Evolutionary conservation across 2,329 filamentous ascomycete genomes (phyloP).

Genomic region (Pleurostoma richardsiae): DNA sequence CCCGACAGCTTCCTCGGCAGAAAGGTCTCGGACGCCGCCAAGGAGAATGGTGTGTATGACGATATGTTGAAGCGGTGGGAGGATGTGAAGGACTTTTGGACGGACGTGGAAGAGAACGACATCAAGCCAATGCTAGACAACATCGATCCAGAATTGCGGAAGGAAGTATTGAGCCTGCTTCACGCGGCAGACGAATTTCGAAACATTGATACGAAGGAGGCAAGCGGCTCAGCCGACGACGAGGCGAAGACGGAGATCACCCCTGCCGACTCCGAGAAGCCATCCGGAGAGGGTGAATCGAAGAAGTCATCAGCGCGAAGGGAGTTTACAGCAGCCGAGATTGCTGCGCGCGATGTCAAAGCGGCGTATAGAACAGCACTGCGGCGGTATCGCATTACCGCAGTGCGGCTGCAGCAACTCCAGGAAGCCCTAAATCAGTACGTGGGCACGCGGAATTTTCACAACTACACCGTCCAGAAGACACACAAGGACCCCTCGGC

Average conservation of each 20-base stretch:
- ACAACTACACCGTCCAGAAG: conserved; percentile 98
- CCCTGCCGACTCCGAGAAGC: neutral
- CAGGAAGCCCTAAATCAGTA: conserved; percentile 72
- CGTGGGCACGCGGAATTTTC: conserved; percentile 82
- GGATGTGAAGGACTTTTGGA: conserved; percentile 80
- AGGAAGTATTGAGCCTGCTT: conserved; percentile 58
- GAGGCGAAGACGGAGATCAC: neutral
- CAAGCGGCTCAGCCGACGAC: conserved; percentile 9
- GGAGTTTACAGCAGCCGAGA: conserved; percentile 46
- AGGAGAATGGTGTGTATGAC: conserved; percentile 67
- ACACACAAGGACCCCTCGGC: conserved; percentile 73
- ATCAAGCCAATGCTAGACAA: conserved; percentile 65
- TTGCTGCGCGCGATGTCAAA: conserved; percentile 70
- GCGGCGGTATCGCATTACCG: conserved; percentile 75
- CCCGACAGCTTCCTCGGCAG: conserved; percentile 80
- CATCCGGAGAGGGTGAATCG: neutral
- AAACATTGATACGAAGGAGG: neutral
- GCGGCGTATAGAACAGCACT: conserved; percentile 78
- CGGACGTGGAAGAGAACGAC: conserved; percentile 71
- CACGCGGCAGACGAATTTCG: conserved; percentile 31
- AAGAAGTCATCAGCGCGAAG: neutral
- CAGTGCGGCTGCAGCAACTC: conserved; percentile 65
- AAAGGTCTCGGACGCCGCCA: conserved; percentile 73
- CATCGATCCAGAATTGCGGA: conserved; percentile 59
- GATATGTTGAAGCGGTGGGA: conserved; percentile 64